Evolutionary conservation across 2,329 filamentous ascomycete species (phyloP), one percentile per base, ranked within the genome.

Genomic region (Lithohypha guttulata): DNA sequence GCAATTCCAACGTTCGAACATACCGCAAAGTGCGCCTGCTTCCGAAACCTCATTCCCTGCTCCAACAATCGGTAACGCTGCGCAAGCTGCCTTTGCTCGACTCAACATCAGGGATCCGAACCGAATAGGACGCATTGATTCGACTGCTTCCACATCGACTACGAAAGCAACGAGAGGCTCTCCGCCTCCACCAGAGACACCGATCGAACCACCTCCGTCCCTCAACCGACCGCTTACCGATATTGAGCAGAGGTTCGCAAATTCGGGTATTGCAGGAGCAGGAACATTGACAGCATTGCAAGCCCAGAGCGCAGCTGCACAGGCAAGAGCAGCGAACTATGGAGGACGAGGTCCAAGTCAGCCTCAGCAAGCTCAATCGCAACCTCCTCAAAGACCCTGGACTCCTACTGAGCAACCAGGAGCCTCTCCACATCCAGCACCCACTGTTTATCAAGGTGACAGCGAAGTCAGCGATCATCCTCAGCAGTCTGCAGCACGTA

Each of bases 171-270:
- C 83, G 55, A 75, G 91, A 51, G 91, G 91, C 29, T 96, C 89
- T 19, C 91, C 91, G 4, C 89, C 91, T 3, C 91, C 91, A 1
- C 91, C 91, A 6, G 89, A 96, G 59, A 96, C 91, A 0, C 85
- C 91, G 21, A 72, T 89, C 45, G 73, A 81, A 20, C 83, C 81
- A 1, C 77, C 75, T 13, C 32, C 29, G 8, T 21, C 42, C 6
- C 20, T 19, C 6, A 35, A 30, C 28, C 39, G 51, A n/a, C 76
- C 80, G 2, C 77, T 77, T 39, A 84, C 82, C 27, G 84, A 84
- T 41, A 94, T 95, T 51, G 87, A 94, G 58, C 84, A 85, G 35
- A 77, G 86, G 40, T 95, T 93, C 69, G 87, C 87, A 2, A 85
- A 86, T 2, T 82, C 86, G 19, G 87, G 87, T 23, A 94, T 94